phyloP scores from a whole-genome alignment of 208 protist species.

The Acanthamoeba triangularis region DNA sequence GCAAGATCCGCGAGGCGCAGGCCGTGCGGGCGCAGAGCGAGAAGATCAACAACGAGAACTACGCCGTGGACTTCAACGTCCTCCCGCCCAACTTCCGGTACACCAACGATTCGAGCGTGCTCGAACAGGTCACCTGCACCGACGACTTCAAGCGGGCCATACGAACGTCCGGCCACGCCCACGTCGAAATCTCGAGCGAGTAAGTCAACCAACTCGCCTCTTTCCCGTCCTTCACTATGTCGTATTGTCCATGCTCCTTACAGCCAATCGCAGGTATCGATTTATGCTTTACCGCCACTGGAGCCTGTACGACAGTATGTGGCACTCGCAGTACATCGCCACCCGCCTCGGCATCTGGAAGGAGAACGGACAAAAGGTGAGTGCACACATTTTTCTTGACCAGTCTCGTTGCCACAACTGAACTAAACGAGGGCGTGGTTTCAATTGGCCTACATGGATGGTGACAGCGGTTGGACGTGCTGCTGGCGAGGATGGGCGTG shows the following conservation, averaged over 20 bases:
- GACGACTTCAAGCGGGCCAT: slow-evolving; percentile 53
- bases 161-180: background rate
- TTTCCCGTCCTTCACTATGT: background rate
- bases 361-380: slow-evolving; percentile 73
- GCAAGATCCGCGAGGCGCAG: slow-evolving; percentile 66
- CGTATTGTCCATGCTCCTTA: background rate
- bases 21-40: background rate
- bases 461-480: slow-evolving; percentile 68
- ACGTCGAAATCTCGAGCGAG: slow-evolving; percentile 54
- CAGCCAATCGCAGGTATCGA: slow-evolving; percentile 50
- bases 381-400: background rate
- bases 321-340: slow-evolving; percentile 84
- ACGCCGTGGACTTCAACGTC: slow-evolving; percentile 65
- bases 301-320: slow-evolving; percentile 87
- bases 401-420: no score
- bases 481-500: slow-evolving; percentile 83
- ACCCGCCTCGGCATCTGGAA: slow-evolving; percentile 84
- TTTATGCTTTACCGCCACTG: slow-evolving; percentile 87
- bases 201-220: background rate
- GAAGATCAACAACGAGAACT: slow-evolving; percentile 72
- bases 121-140: slow-evolving; percentile 55
- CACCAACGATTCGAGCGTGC: slow-evolving; percentile 60
- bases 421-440: no score
- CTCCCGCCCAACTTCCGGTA: background rate
- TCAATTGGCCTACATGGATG: no score